Evolutionary conservation across 2,329 filamentous ascomycete genomes (phyloP), one percentile per base, ranked within the genome.

Genomic region (Epicoccum sorghinum): DNA sequence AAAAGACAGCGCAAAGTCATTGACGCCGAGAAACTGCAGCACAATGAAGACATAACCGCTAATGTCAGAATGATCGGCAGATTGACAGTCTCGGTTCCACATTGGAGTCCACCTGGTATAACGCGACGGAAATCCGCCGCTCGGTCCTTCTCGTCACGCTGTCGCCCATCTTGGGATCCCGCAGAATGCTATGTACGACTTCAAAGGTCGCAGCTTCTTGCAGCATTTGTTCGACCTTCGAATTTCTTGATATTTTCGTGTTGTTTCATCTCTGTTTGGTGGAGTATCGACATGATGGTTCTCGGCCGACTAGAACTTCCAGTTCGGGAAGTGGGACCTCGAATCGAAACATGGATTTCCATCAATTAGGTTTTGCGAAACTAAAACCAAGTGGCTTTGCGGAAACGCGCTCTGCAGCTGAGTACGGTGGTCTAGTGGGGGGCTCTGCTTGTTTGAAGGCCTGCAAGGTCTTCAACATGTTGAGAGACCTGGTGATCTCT

Each of bases 211-310:
- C 13, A 25, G 6, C 39, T 3, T 37, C n/a, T 9, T 30, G 33
- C 23, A 23, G 18, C 29, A 5, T 3, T 8, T 23, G n/a, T 24
- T 24, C 39, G 7, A 27, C 1, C 30, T n/a, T n/a, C 8, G 9
- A 9, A 18, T 36, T n/a, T n/a, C 24, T 32, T 3, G 24, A 7
- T 12, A 38, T 2, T 23, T n/a, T 25, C 25, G 2, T 5, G 22
- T 32, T 27, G 52, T 46, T 44, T 55, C 46, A 55, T 32, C 14
- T 12, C 13, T 23, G 46, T 47, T 38, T 46, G 36, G 14, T 27
- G 8, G 36, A 13, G 18, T 39, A 35, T 24, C 33, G 27, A 43
- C 41, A 33, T 10, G 36, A 48, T 30, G 46, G 25, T 44, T 14
- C 23, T 38, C 39, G 33, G 36, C 33, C 36, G 44, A 47, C 29